Base-by-base conservation (phyloP, 768 basidiomycete species). In the Gymnopilus junonius region DNA sequence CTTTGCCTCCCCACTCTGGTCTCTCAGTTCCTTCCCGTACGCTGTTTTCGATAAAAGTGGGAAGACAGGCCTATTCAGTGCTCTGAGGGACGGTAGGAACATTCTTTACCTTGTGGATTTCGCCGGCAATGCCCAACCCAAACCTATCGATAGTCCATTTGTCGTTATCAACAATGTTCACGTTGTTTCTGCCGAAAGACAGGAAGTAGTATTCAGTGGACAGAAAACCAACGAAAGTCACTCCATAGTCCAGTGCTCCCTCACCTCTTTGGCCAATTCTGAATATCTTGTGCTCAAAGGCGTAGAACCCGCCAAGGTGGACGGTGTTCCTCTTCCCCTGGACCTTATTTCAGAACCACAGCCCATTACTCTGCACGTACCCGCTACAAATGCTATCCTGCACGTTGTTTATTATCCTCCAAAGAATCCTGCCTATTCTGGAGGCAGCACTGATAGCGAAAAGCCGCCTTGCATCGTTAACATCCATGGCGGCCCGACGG, bases 401-500 rank as follows among this genome's bases (percentile, higher is more conserved):
- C 82, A 93, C 69, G 84, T 86, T 20, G 78, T 92, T 25, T 91
- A 83, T 69, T 91, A 90, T 67, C 78, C 85, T 0, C 92, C 93
- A 0, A 81, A 76, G 54, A 92, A 92, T 68, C 87, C 89, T 0
- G 70, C 76, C 0, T 93, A 87, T 65, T 68, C 73, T 1, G 87
- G 83, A 0, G 76, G 81, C 3, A 83, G 73, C 43, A 69, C 80
- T 7, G 65, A 67, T 0, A 82, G 79, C 3, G 88, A 90, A 72
- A 81, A 79, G 54, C 93, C 93, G 0, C 93, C 93, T 8, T 87
- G 85, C 59, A 79, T 92, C 8, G 76, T 92, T 12, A 67, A 79
- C 35, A 82, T 83, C 4, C 93, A 94, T 62, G 93, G 93, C 0
- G 92, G 92, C 0, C 93, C 93, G 0, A 93, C 90, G 0, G 67